Conservation (phyloP, 257 asterid genomes). For the Nicotiana tomentosiformis region DNA sequence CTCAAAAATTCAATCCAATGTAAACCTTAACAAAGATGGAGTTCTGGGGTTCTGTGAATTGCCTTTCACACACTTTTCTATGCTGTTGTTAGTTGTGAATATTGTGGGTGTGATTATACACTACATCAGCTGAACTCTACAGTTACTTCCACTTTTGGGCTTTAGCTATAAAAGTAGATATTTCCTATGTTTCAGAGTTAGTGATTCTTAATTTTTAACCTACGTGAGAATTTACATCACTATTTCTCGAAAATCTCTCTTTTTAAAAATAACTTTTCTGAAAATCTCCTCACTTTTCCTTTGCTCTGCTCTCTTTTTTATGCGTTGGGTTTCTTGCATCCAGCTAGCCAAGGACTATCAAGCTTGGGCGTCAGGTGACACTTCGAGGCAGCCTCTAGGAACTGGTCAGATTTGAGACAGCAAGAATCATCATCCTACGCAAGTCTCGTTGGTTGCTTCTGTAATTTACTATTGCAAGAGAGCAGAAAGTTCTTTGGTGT, state of each 20-base stretch:
- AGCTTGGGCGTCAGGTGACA: conserved; percentile 97
- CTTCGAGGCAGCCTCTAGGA: conserved; percentile 91
- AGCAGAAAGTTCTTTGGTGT: not conserved
- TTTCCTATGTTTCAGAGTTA: not conserved
- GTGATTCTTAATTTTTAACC: not conserved
- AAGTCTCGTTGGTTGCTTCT: not conserved
- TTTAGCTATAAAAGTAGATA: not conserved
- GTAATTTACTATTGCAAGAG: not conserved
- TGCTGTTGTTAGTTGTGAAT: not conserved
- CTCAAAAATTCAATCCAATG: not conserved
- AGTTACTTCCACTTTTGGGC: not conserved
- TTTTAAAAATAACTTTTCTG: not conserved
- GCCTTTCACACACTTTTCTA: not conserved
- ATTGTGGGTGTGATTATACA: not conserved
- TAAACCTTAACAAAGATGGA: not conserved
- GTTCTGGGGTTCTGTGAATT: not conserved
- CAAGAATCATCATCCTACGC: not conserved
- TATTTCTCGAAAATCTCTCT: not conserved
- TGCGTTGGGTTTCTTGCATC: conserved; percentile 3
- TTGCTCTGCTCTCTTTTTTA: not conserved
- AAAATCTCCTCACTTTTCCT: not conserved
- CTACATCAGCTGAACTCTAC: not conserved
- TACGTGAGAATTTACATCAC: not conserved
- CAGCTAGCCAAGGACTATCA: conserved; percentile 85
- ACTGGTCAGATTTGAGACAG: conserved; percentile 64